Evolutionary conservation across 2,329 filamentous ascomycete species (phyloP).

Genomic region (Monilinia laxa): DNA sequence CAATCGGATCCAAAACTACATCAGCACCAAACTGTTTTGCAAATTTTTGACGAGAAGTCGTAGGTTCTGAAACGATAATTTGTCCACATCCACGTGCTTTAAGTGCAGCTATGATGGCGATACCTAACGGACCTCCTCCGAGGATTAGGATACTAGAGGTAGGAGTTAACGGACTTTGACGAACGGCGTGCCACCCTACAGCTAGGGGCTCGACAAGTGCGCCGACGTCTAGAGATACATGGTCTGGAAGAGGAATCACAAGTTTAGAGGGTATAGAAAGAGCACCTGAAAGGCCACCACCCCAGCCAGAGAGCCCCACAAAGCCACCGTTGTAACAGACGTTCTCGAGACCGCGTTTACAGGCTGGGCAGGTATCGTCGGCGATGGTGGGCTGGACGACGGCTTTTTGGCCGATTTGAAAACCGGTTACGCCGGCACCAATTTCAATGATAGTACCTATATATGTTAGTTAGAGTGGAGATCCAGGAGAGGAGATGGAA

Average conservation of each 20-base stretch:
- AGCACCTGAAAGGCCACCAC: constrained; percentile 56
- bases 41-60: constrained; percentile 50
- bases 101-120: constrained; percentile 59
- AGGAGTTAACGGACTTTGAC: constrained; percentile 47
- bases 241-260: constrained; percentile 52
- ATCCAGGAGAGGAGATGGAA: neutral
- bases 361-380: constrained; percentile 57
- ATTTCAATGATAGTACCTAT: constrained; percentile 52
- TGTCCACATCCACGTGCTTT: constrained; percentile 51
- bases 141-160: constrained; percentile 54
- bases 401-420: constrained; percentile 56
- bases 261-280: constrained; percentile 52
- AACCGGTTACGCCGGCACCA: constrained; percentile 48
- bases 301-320: constrained; percentile 47
- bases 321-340: constrained; percentile 58
- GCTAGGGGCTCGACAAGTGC: constrained; percentile 63
- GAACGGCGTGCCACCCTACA: constrained; percentile 64
- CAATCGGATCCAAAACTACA: constrained; percentile 52
- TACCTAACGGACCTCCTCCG: constrained; percentile 62
- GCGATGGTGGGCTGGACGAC: constrained; percentile 60
- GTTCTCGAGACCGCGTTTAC: constrained; percentile 53
- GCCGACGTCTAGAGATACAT: constrained; percentile 52
- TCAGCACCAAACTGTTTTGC: constrained; percentile 56
- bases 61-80: constrained; percentile 59
- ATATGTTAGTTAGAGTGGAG: neutral